A percentile compares a stretch with the other conserved stretches of the same genome.
Evolutionary conservation across 306 rosid genomes (phyloP).

Genomic region (Mimosa bimucronata): DNA sequence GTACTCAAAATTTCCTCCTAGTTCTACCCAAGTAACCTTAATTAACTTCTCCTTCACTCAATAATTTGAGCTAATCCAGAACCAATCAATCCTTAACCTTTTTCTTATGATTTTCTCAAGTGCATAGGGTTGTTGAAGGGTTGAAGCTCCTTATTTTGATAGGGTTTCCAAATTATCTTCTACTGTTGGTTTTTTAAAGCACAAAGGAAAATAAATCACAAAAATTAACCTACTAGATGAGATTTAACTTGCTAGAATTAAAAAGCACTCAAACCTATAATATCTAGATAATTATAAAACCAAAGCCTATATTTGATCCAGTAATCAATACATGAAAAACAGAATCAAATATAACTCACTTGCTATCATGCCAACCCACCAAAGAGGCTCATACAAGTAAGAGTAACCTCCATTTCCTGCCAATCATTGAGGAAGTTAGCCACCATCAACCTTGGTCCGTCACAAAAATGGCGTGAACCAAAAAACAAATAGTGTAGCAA

Average conservation of each 20-base stretch:
- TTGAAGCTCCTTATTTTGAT: conserved; percentile 2
- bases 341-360: conserved; percentile 64
- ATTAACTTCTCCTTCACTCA: background rate
- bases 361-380: conserved; percentile 99
- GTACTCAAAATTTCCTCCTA: background rate
- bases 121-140: background rate
- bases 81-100: background rate
- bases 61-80: background rate
- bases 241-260: background rate
- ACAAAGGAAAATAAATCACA: background rate
- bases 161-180: background rate
- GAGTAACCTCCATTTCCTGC: conserved; percentile 98
- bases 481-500: conserved; percentile 25
- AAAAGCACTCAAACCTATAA: conserved; percentile 4
- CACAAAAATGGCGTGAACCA: background rate
- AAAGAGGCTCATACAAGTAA: conserved; percentile 96
- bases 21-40: background rate
- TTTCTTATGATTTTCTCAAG: background rate
- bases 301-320: conserved; percentile 13
- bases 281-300: background rate
- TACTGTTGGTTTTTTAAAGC: background rate
- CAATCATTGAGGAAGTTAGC: conserved; percentile 43
- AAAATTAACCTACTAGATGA: background rate
- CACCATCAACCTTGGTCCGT: background rate
- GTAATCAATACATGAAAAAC: conserved; percentile 11